Conservation (phyloP, 2,329 filamentous ascomycete species). For the Fusarium longipes region DNA sequence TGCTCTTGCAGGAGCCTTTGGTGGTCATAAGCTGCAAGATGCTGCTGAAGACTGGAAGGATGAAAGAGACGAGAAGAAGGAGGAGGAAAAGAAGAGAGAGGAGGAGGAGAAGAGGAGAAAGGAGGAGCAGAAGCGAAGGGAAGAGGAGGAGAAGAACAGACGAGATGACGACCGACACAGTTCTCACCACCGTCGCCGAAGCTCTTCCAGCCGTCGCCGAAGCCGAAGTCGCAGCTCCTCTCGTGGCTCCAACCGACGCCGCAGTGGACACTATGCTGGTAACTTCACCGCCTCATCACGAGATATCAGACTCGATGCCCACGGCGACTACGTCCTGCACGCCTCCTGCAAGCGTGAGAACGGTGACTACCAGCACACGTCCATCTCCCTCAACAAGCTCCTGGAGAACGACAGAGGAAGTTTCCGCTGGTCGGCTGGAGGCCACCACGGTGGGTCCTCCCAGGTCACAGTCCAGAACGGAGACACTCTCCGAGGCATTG, state of each 20-base stretch:
- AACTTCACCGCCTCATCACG: conserved; percentile 51
- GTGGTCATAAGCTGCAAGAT: conserved; percentile 57
- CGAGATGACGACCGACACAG: conserved; percentile 25
- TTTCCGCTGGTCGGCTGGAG: conserved; percentile 51
- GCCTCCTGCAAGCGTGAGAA: conserved; percentile 51
- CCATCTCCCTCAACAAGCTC: conserved; percentile 51
- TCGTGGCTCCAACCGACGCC: conserved; percentile 13
- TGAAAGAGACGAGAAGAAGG: conserved; percentile 52
- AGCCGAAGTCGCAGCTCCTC: conserved; percentile 7
- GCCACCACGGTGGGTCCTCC: conserved; percentile 39
- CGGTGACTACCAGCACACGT: conserved; percentile 50
- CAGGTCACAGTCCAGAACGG: conserved; percentile 55
- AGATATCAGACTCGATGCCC: conserved; percentile 51
- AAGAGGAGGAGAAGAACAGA: conserved; percentile 44
- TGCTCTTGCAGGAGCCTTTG: conserved; percentile 55
- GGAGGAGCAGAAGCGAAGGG: not conserved
- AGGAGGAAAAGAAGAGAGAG: conserved; percentile 32
- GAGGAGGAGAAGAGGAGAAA: conserved; percentile 45
- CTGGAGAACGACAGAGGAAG: conserved; percentile 53
- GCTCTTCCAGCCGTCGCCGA: conserved; percentile 1
- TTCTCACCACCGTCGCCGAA: conserved; percentile 5
- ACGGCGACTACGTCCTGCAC: conserved; percentile 50
- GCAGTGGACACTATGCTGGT: conserved; percentile 46
- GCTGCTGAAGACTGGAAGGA: conserved; percentile 55
- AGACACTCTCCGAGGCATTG: conserved; percentile 56